Evolutionary conservation across 768 basidiomycete genomes (phyloP).

Genomic region (Dioszegia hungarica): DNA sequence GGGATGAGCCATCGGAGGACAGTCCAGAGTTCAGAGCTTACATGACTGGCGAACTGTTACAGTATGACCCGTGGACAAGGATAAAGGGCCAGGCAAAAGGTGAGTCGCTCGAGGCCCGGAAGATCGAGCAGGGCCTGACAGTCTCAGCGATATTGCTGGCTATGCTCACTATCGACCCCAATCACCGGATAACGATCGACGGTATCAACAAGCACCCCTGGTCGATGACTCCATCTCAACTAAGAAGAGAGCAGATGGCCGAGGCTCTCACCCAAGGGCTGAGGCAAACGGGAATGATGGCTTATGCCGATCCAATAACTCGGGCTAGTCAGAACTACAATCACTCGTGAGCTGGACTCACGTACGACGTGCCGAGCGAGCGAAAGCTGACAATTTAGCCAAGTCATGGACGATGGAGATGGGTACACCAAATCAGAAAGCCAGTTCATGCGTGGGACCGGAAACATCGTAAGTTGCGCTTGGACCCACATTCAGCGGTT

Average conservation of each 20-base stretch:
- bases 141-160: slow-evolving; percentile 66
- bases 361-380: too few species aligned
- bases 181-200: slow-evolving; percentile 61
- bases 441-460: slow-evolving; percentile 45
- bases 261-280: slow-evolving; percentile 66
- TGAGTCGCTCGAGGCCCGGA: slow-evolving; percentile 49
- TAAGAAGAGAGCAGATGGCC: slow-evolving; percentile 58
- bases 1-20: slow-evolving; percentile 83
- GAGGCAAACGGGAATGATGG: slow-evolving; percentile 67
- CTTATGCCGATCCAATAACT: slow-evolving; percentile 60
- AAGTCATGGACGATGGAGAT: too few species aligned
- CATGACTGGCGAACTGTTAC: slow-evolving; percentile 65
- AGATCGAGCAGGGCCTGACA: not conserved
- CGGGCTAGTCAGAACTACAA: not conserved
- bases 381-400: too few species aligned
- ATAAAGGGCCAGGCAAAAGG: slow-evolving; percentile 61
- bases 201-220: slow-evolving; percentile 64
- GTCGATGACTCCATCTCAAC: slow-evolving; percentile 65
- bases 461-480: slow-evolving; percentile 36
- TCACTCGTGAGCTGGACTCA: too few species aligned
- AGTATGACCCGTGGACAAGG: slow-evolving; percentile 72
- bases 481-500: too few species aligned
- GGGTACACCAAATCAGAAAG: slow-evolving; percentile 33
- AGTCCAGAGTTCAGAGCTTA: slow-evolving; percentile 78
- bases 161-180: slow-evolving; percentile 68